Conservation (phyloP, 768 basidiomycete species). For the Lactarius hatsudake region DNA sequence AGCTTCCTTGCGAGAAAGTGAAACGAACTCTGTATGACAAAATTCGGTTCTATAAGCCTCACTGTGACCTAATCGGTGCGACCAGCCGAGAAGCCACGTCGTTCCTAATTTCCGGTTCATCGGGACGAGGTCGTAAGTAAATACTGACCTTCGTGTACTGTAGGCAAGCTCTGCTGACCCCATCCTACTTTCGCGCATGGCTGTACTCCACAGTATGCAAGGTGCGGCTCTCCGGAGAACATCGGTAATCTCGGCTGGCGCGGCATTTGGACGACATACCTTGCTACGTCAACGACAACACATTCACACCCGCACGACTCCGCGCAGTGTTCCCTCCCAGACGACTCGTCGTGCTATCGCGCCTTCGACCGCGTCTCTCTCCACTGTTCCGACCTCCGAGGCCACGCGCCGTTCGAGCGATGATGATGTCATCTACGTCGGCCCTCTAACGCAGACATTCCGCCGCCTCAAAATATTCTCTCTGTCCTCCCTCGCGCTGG, state of each 20-base stretch:
- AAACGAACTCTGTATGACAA: no score
- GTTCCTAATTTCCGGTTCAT: not conserved
- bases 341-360: conserved; percentile 1
- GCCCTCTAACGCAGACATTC: conserved; percentile 72
- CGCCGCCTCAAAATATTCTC: conserved; percentile 81
- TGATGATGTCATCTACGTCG: conserved; percentile 51
- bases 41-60: not conserved
- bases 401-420: conserved; percentile 2
- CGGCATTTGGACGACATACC: not conserved
- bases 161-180: not conserved
- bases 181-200: not conserved
- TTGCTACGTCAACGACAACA: not conserved
- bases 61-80: no score
- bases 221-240: not conserved
- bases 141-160: no score
- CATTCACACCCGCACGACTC: not conserved
- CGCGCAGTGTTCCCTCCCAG: not conserved
- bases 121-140: not conserved
- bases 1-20: no score
- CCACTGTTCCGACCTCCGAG: conserved; percentile 1
- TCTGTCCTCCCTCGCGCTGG: conserved; percentile 69
- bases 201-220: conserved; percentile 5
- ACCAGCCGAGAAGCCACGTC: not conserved
- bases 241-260: not conserved
- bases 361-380: not conserved